Evolutionary conservation across 1,284 basidiomycete species (phyloP).

Genomic region (Naganishia sp.): DNA sequence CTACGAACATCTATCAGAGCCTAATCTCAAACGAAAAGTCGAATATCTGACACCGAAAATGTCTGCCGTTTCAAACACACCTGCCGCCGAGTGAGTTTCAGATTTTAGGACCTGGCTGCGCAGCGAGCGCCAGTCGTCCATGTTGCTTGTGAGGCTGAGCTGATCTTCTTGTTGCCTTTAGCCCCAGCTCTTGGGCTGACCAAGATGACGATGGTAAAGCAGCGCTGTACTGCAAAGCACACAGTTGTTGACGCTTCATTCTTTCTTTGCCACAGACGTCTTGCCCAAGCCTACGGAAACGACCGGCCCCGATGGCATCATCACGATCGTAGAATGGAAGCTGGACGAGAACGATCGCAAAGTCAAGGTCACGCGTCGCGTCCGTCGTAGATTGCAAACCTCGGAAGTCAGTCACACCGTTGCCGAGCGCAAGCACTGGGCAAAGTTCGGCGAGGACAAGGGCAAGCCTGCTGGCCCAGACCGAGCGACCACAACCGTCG

Average conservation of each 20-base stretch:
- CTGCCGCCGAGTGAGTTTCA: slow-evolving; percentile 22
- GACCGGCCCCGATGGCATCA: slow-evolving; percentile 84
- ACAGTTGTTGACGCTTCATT: neutral
- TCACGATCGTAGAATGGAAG: slow-evolving; percentile 78
- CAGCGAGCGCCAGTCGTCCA: neutral
- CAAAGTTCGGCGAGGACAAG: slow-evolving; percentile 92
- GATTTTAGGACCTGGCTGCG: neutral
- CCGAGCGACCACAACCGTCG: slow-evolving; percentile 91
- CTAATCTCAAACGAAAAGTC: neutral
- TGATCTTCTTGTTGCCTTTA: neutral
- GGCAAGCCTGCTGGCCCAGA: slow-evolving; percentile 87
- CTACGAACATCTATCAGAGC: neutral
- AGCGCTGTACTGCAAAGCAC: neutral
- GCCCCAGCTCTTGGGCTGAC: slow-evolving; percentile 23
- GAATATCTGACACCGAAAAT: neutral
- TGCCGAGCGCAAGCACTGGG: slow-evolving; percentile 89
- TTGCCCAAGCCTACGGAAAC: slow-evolving; percentile 59
- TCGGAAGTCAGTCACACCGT: slow-evolving; percentile 78
- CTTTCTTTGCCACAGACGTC: slow-evolving; percentile 1
- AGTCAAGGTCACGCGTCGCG: slow-evolving; percentile 89
- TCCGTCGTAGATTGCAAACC: slow-evolving; percentile 84
- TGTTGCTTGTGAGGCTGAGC: neutral
- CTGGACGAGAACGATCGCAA: slow-evolving; percentile 92
- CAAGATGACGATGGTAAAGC: slow-evolving; percentile 17
- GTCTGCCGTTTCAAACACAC: slow-evolving; percentile 19